Percentiles rank a stretch among this genome's conserved stretches.
Evolutionary conservation across 768 basidiomycete species (phyloP).

Genomic region (Suillus alpinus): DNA sequence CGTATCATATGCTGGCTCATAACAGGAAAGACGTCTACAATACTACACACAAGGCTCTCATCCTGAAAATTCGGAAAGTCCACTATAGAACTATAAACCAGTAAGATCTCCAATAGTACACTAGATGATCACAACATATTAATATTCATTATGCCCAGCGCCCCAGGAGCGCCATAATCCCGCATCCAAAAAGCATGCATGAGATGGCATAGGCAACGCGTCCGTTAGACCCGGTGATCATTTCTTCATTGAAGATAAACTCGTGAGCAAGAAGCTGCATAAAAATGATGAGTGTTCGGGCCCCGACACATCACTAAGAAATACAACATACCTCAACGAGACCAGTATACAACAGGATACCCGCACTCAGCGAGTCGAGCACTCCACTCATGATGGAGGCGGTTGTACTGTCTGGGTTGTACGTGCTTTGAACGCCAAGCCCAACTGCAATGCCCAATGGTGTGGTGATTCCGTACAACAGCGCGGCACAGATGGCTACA

Average conservation of each 20-base stretch:
- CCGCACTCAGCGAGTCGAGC: conserved; percentile 81
- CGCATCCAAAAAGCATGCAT: conserved; percentile 80
- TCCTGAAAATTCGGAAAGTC: too few species aligned
- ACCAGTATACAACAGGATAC: conserved; percentile 86
- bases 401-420: conserved; percentile 76
- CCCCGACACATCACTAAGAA: background rate
- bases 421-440: conserved; percentile 69
- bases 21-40: too few species aligned
- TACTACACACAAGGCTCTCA: too few species aligned
- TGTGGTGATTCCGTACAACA: conserved; percentile 73
- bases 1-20: too few species aligned
- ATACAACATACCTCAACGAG: conserved; percentile 65
- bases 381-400: conserved; percentile 83
- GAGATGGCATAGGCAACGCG: conserved; percentile 70
- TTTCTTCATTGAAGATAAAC: conserved; percentile 86
- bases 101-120: background rate
- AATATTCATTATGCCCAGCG: conserved; percentile 68
- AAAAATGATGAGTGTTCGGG: conserved; percentile 5
- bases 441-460: conserved; percentile 89
- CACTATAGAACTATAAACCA: background rate
- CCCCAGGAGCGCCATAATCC: conserved; percentile 86
- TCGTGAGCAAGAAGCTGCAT: conserved; percentile 87
- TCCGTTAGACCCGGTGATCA: conserved; percentile 65
- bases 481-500: conserved; percentile 57
- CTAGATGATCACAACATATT: background rate